Evolutionary conservation across 805 yeast species (phyloP).

Genomic region (Cyberlindnera samutprakarnensis): DNA sequence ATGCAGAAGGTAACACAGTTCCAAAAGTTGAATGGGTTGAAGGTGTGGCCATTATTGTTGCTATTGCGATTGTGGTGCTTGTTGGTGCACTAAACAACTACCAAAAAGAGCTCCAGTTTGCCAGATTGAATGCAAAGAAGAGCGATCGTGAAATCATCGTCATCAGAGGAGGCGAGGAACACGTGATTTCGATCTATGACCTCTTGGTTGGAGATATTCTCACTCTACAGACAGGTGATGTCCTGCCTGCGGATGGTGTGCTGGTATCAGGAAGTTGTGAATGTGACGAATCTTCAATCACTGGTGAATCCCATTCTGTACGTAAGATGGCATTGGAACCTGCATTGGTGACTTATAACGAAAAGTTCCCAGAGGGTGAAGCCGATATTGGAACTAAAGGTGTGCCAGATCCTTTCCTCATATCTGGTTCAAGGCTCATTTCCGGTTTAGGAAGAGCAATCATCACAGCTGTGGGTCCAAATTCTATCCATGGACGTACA

Average conservation of each 20-base stretch:
- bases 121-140: constrained; percentile 79
- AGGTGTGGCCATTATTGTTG: constrained; percentile 94
- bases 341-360: constrained; percentile 26
- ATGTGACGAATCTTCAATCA: constrained; percentile 86
- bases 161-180: constrained; percentile 62
- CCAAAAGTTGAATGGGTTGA: constrained; percentile 98
- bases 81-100: constrained; percentile 97
- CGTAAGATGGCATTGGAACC: constrained; percentile 51
- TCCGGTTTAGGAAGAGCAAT: constrained; percentile 83
- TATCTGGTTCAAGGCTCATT: constrained; percentile 84
- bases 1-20: constrained; percentile 64
- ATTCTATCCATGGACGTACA: constrained; percentile 89
- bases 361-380: constrained; percentile 18
- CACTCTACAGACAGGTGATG: constrained; percentile 85
- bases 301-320: constrained; percentile 90
- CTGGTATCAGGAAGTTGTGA: constrained; percentile 69
- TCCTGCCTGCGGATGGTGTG: constrained; percentile 83
- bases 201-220: constrained; percentile 83
- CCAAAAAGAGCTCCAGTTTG: constrained; percentile 92
- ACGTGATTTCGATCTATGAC: constrained; percentile 62
- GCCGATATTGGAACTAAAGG: constrained; percentile 32
- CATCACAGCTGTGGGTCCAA: constrained; percentile 83
- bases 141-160: constrained; percentile 77
- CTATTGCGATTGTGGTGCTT: constrained; percentile 80
- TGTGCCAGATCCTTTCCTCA: constrained; percentile 70